Evolutionary conservation across 2,329 filamentous ascomycete genomes (phyloP), one percentile per base, ranked within the genome.

Genomic region (Ceratocystis variospora): DNA sequence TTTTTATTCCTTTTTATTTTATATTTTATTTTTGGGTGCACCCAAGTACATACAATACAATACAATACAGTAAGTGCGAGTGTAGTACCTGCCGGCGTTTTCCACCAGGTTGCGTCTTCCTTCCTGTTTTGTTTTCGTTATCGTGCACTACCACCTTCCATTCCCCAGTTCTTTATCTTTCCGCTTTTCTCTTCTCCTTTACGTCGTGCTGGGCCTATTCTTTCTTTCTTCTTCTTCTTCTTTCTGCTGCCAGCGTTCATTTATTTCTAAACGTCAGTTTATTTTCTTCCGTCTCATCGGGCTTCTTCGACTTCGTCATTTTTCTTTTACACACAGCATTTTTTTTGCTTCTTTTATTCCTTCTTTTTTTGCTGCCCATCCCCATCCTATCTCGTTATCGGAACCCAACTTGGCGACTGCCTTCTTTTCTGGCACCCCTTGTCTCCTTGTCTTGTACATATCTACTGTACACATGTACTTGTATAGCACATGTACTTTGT

Each of bases 301-400:
- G n/a, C 22, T 50, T 8, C 25, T 25, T 15, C 19, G 22, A 53
- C 37, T 41, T 3, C 37, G 10, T 17, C 48, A 41, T 41, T 41
- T 41, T 28, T 53, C 25, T 53, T 2, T 48, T 48, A n/a, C 15
- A 28, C 17, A 15, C 19, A 25, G 48, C 46, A 15, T 25, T 53
- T 53, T 19, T 46, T 48, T 25, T 53, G 17, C 41, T n/a, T 45
- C 37, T 25, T 48, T 61, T 53, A n/a, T 28, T 37, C 45, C 15
- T 46, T 46, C 7, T n/a, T 25, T 19, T 19, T 28, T n/a, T 37
- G 19, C 45, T 37, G 46, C 19, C 22, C 45, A 61, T 62, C 53
- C 31, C 25, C 59, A 19, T 62, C 61, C 61, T 55, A 53, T 41
- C 45, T 22, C 28, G 31, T 66, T 33, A 45, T 57, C 65, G 45